Evolutionary conservation across 352 stramenopile genomes (phyloP).

Genomic region (Phytopythium ostracodes): DNA sequence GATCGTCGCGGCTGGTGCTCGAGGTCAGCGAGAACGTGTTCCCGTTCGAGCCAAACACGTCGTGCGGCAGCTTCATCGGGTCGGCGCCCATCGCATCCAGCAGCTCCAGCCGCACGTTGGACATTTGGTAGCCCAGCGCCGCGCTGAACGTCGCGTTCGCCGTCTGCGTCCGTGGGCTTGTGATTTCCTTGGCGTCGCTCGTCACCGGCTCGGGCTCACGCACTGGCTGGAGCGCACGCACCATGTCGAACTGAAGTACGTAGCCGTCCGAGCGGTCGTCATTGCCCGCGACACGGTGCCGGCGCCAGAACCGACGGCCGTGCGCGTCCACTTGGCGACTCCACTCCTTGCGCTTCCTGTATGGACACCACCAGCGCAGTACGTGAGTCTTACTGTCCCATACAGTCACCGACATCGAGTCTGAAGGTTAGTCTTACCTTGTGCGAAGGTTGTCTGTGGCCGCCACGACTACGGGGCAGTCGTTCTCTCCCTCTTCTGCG

Average conservation of each 20-base stretch:
- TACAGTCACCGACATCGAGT: too few relatives aligned
- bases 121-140: conserved; percentile 11
- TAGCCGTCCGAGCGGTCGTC: conserved; percentile 25
- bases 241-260: conserved; percentile 24
- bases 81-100: conserved; percentile 21
- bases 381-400: too few relatives aligned
- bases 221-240: conserved; percentile 7
- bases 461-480: not conserved
- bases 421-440: not conserved
- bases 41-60: conserved; percentile 14
- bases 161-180: conserved; percentile 7
- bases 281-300: conserved; percentile 16
- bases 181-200: conserved; percentile 9
- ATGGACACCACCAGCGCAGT: not conserved
- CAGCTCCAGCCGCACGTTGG: conserved; percentile 25
- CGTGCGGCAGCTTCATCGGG: conserved; percentile 19
- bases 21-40: conserved; percentile 5
- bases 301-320: conserved; percentile 35
- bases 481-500: not conserved
- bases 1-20: conserved; percentile 11
- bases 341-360: conserved; percentile 44
- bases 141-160: conserved; percentile 7
- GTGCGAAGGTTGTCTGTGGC: conserved; percentile 6
- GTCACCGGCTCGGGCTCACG: conserved; percentile 26
- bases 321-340: conserved; percentile 29